Conservation (phyloP, 1,284 basidiomycete species). For the Ceratobasidium sp. region DNA sequence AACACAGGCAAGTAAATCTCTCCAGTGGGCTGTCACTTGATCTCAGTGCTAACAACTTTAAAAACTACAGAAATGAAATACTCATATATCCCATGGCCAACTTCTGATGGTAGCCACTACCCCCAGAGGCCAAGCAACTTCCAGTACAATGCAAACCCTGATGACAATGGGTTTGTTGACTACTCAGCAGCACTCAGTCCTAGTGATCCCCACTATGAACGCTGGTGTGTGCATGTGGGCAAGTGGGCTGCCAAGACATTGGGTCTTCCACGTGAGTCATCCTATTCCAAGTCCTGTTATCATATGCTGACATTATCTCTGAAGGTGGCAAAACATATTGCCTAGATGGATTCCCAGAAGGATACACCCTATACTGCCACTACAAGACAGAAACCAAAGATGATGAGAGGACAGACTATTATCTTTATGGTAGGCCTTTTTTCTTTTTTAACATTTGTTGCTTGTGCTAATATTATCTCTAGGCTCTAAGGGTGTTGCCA, state of each 20-base stretch:
- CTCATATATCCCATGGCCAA: not conserved
- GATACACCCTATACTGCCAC: not conserved
- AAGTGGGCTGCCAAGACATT: not conserved
- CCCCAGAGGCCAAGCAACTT: not conserved
- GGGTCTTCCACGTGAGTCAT: not conserved
- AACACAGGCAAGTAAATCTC: not conserved
- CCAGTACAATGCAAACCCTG: not conserved
- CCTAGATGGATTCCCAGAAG: not conserved
- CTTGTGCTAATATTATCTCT: not conserved
- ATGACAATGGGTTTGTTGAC: not conserved
- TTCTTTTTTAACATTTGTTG: not conserved
- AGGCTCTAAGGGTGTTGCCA: not conserved
- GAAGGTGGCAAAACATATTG: not conserved
- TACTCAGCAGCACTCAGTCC: not conserved
- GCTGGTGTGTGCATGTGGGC: not conserved
- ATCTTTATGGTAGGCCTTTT: constrained; percentile 16
- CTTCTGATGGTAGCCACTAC: not conserved
- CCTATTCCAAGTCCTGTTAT: not conserved
- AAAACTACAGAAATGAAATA: not conserved
- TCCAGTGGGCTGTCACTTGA: not conserved
- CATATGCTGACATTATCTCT: not conserved
- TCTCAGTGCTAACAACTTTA: not conserved
- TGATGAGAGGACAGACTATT: not conserved
- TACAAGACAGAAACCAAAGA: not conserved
- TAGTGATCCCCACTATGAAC: not conserved